phyloP scores from a whole-genome alignment of 768 basidiomycete genomes.

The Guyanaporus albipodus region DNA sequence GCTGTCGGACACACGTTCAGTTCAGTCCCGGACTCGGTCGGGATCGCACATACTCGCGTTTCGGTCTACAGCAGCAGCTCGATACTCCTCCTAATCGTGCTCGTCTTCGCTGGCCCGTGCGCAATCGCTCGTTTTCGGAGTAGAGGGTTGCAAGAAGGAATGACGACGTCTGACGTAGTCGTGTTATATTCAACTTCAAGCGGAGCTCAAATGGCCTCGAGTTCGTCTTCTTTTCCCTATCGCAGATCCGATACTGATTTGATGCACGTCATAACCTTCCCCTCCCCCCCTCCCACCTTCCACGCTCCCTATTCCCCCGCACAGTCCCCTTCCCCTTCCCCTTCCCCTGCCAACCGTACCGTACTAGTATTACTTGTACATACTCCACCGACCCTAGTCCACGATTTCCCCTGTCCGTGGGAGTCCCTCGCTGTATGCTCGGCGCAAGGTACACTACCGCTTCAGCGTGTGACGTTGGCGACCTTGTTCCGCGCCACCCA shows the following conservation, averaged over 20 bases:
- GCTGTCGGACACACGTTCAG: slow-evolving; percentile 15
- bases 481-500: no score
- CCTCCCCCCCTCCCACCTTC: background rate
- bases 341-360: no score
- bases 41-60: slow-evolving; percentile 25
- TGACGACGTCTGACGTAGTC: slow-evolving; percentile 44
- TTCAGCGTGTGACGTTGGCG: no score
- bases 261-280: slow-evolving; percentile 30
- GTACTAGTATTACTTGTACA: no score
- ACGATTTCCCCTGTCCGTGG: slow-evolving; percentile 59
- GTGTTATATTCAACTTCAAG: slow-evolving; percentile 41
- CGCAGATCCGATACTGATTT: slow-evolving; percentile 35
- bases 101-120: slow-evolving; percentile 30
- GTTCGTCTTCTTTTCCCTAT: slow-evolving; percentile 21
- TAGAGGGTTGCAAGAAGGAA: slow-evolving; percentile 33
- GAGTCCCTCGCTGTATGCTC: slow-evolving; percentile 49
- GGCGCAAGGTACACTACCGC: slow-evolving; percentile 27
- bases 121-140: slow-evolving; percentile 24
- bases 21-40: slow-evolving; percentile 15
- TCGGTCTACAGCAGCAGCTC: slow-evolving; percentile 3
- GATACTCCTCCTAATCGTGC: background rate
- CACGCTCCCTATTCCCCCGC: slow-evolving; percentile 21
- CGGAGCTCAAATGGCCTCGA: slow-evolving; percentile 35
- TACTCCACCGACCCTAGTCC: no score
- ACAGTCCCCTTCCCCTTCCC: no score